Base-by-base conservation (phyloP, 2,329 filamentous ascomycete species). In the Pezicula rhizophila region DNA sequence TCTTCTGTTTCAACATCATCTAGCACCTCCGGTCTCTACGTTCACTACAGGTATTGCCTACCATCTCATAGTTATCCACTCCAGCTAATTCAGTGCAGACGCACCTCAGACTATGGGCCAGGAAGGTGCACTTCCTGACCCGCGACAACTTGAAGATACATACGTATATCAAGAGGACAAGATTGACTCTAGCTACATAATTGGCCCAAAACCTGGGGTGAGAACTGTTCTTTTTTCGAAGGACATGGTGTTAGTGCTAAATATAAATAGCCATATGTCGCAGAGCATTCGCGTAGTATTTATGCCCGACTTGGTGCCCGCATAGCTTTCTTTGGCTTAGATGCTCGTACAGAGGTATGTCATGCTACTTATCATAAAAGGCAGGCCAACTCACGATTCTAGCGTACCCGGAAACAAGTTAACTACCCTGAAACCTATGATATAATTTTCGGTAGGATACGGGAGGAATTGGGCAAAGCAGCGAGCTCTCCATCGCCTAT, bases 351-450 rank as follows among this genome's bases (percentile, higher is more conserved):
- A 1, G 93, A 99, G 45, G 60, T 62, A 52, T 52, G 48, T 31
- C 18, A n/a, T 4, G 35, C 11, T 69, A 82, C 4, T 64, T 70
- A 78, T 35, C 10, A 38, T 15, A 35, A 31, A 20, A 17, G 26
- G 31, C 47, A 39, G 14, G 45, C 38, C 48, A 23, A 12, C 8
- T 39, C 20, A 45, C 23, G 14, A 14, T 15, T 25, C 20, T 45
- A 64, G 78, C 87, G 91, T 20, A 96, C 92, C 8, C 82, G 92
- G 34, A 89, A 95, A 62, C 90, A 96, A 68, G 83, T 97, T 69
- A 96, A 96, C 71, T 96, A 96, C 60, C 85, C 90, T 42, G 87
- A 91, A 61, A 96, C 90, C 0, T 96, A 95, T 61, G 83, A 95
- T 47, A 70, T 85, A 40, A 81, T 97, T 18, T 96, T 96, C 64